A percentile compares a stretch with the other conserved stretches of the same genome.
Evolutionary conservation across 192 early-diverging fungal species (phyloP).

Genomic region (Piromyces sp.): DNA sequence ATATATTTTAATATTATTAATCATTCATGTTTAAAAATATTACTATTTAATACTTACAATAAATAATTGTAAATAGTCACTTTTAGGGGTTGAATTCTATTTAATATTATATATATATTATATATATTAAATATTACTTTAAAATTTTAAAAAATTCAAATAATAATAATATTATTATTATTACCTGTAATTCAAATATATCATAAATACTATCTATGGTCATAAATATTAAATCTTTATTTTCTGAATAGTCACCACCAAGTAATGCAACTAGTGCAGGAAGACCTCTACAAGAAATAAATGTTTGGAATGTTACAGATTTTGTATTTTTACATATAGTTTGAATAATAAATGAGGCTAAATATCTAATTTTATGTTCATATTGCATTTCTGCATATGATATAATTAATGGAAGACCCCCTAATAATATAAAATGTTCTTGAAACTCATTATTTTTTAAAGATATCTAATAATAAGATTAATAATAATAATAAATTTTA

Average conservation of each 20-base stretch:
- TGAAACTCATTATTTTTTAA: constrained; percentile 8
- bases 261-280: constrained; percentile 25
- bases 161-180: too few relatives aligned
- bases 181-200: constrained; percentile 31
- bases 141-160: too few relatives aligned
- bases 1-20: too few relatives aligned
- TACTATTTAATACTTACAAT: background rate
- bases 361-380: constrained; percentile 17
- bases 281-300: constrained; percentile 35
- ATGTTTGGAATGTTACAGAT: constrained; percentile 30
- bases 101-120: too few relatives aligned
- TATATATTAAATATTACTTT: too few relatives aligned
- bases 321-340: constrained; percentile 23
- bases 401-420: constrained; percentile 29
- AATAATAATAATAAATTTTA: too few relatives aligned
- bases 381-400: constrained; percentile 17
- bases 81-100: constrained; percentile 30
- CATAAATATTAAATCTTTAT: constrained; percentile 27
- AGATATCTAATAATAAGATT: background rate
- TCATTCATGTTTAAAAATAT: background rate
- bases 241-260: constrained; percentile 18
- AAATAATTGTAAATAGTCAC: constrained; percentile 34
- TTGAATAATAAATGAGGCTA: constrained; percentile 26
- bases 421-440: constrained; percentile 31
- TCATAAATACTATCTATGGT: constrained; percentile 29